Base-by-base conservation (phyloP, 2,329 filamentous ascomycete genomes). In the Teratosphaeria nubilosa region DNA sequence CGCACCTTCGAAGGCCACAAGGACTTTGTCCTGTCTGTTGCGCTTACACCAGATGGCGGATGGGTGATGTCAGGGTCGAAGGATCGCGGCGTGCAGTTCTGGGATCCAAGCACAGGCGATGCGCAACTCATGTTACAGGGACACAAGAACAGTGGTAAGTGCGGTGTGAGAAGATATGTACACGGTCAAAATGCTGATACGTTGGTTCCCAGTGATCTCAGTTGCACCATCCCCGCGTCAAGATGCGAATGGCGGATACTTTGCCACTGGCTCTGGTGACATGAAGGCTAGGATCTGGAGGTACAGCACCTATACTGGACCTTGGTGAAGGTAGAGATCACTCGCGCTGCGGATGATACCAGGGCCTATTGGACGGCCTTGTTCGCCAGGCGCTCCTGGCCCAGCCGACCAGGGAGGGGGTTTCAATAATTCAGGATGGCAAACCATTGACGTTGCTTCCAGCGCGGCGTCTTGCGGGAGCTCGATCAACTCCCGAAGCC, bases 41-140 rank as follows among this genome's bases (percentile, higher is more conserved):
- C 94, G 20, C 83, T 97, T 61, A 97, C 94, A 0, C 94, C 94
- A 16, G 91, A 97, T 72, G 88, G 89, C 63, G 84, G 87, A 68
- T 99, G 94, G 94, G 92, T 99, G 58, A 87, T 99, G 75, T 96
- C 90, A 63, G 94, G 94, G 51, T 96, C 91, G 62, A 99, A 99
- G 79, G 94, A 99, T 71, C 85, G 94, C 55, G 92, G 94, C 54
- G 94, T 99, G 24, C 94, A 97, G 72, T 97, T 99, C 80, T 99
- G 94, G 94, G 92, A 99, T 70, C 92, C 94, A 22, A 83, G 87
- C 68, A 96, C 91, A 22, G 94, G 92, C 37, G 87, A 89, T 65
- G 95, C 92, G 1, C 92, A 97, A 76, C 87, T 99, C 72, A 97
- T 97, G 94, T 82, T 99, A 62, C 94, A 97, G 75, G 94, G 94